phyloP scores from a whole-genome alignment of 2,329 filamentous ascomycete genomes.

The Fusarium sp. region DNA sequence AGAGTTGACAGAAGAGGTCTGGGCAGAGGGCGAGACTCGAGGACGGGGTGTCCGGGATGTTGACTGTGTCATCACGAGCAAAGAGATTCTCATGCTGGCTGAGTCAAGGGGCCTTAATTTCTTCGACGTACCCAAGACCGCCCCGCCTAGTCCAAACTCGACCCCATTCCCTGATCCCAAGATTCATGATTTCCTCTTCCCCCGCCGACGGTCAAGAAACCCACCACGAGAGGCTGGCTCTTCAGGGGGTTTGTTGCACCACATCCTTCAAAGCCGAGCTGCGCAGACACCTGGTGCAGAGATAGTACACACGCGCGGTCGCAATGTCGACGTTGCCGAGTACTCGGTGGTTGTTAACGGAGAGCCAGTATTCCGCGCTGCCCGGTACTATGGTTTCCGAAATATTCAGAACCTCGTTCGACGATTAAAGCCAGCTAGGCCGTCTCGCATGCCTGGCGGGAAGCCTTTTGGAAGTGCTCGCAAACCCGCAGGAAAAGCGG shows the following conservation, averaged over 20 bases:
- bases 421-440: slow-evolving; percentile 85
- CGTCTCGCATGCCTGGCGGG: slow-evolving; percentile 85
- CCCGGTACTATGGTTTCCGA: slow-evolving; percentile 95
- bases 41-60: slow-evolving; percentile 83
- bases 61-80: slow-evolving; percentile 97
- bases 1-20: slow-evolving; percentile 87
- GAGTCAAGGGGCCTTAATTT: slow-evolving; percentile 86
- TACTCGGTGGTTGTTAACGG: slow-evolving; percentile 77
- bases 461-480: slow-evolving; percentile 72
- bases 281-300: slow-evolving; percentile 79
- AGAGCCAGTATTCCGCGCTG: slow-evolving; percentile 80
- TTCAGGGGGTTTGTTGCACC: slow-evolving; percentile 90
- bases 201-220: slow-evolving; percentile 60
- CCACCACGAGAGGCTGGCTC: slow-evolving; percentile 76
- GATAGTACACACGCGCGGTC: slow-evolving; percentile 80
- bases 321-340: slow-evolving; percentile 93
- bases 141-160: slow-evolving; percentile 60
- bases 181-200: slow-evolving; percentile 83
- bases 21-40: slow-evolving; percentile 69
- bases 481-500: slow-evolving; percentile 65
- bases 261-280: slow-evolving; percentile 84
- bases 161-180: slow-evolving; percentile 80
- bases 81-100: slow-evolving; percentile 92
- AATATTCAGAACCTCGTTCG: slow-evolving; percentile 99
- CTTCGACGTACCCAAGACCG: slow-evolving; percentile 75